phyloP scores from a whole-genome alignment of 2,329 filamentous ascomycete genomes.

The Colletotrichum liriopes region DNA sequence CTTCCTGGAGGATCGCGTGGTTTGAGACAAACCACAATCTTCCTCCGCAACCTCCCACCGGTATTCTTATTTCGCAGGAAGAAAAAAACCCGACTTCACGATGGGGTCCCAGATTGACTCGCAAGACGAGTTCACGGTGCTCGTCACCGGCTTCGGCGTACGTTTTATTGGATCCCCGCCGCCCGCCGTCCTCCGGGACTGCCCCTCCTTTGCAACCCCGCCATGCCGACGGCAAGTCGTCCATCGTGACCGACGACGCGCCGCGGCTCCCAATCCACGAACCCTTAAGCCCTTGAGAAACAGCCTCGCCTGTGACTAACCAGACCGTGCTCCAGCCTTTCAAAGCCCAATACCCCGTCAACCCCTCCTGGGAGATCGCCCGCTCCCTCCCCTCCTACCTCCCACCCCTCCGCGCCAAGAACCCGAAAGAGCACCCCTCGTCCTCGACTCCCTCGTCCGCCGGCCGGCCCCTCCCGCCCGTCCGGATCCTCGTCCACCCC shows the following conservation, averaged over 20 bases:
- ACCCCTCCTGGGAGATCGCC: conserved; percentile 87
- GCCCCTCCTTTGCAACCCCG: conserved; percentile 27
- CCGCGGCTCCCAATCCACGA: neutral
- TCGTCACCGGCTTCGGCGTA: conserved; percentile 76
- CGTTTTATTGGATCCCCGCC: conserved; percentile 46
- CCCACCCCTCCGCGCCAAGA: conserved; percentile 64
- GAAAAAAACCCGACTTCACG: neutral
- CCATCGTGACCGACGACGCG: neutral
- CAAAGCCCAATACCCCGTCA: conserved; percentile 77
- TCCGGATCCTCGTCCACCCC: conserved; percentile 77
- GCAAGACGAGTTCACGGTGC: conserved; percentile 68
- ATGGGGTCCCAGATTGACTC: conserved; percentile 56
- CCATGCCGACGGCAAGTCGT: conserved; percentile 11
- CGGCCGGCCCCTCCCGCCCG: conserved; percentile 60
- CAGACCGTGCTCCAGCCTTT: conserved; percentile 74
- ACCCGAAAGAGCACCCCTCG: conserved; percentile 52
- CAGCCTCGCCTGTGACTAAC: conserved; percentile 41
- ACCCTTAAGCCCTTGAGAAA: neutral
- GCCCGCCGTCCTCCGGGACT: conserved; percentile 4
- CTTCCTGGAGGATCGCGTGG: conserved; percentile 6
- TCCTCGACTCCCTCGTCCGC: conserved; percentile 30
- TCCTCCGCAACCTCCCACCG: neutral
- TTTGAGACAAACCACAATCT: conserved; percentile 3
- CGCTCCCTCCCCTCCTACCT: conserved; percentile 77
- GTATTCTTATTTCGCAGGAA: neutral